Conservation (phyloP, 768 basidiomycete genomes). For the Trametes coccinea region DNA sequence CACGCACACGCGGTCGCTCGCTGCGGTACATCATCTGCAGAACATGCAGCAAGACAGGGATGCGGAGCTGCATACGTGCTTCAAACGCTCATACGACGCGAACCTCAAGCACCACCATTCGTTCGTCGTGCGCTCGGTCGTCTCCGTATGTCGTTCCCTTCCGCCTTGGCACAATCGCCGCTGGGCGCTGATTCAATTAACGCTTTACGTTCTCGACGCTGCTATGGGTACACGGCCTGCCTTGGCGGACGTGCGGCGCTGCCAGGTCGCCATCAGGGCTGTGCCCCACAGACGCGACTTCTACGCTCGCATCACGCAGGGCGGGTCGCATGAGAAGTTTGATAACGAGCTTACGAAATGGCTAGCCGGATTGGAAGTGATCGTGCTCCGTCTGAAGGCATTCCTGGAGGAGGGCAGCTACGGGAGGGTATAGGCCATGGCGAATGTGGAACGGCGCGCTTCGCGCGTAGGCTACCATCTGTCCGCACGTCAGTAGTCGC, state of each 20-base stretch:
- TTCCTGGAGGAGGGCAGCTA: constrained; percentile 61
- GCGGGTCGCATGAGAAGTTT: constrained; percentile 55
- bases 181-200: background rate
- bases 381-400: constrained; percentile 48
- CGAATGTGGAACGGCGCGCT: background rate
- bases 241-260: constrained; percentile 7
- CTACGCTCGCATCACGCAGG: constrained; percentile 60
- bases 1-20: background rate
- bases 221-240: background rate
- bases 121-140: constrained; percentile 65
- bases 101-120: constrained; percentile 67
- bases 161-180: background rate
- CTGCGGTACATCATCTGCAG: constrained; percentile 31
- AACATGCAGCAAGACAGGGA: constrained; percentile 57
- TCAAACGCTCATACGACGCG: constrained; percentile 69
- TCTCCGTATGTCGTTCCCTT: constrained; percentile 50
- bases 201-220: background rate
- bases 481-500: constrained; percentile 13
- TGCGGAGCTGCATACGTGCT: constrained; percentile 64
- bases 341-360: constrained; percentile 56
- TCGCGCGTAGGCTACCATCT: constrained; percentile 14
- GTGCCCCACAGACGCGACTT: constrained; percentile 65
- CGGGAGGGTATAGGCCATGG: constrained; percentile 45
- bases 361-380: constrained; percentile 56
- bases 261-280: constrained; percentile 44